phyloP scores from a whole-genome alignment of 1,139 yeast genomes.

The Diutina scorzettiae region DNA sequence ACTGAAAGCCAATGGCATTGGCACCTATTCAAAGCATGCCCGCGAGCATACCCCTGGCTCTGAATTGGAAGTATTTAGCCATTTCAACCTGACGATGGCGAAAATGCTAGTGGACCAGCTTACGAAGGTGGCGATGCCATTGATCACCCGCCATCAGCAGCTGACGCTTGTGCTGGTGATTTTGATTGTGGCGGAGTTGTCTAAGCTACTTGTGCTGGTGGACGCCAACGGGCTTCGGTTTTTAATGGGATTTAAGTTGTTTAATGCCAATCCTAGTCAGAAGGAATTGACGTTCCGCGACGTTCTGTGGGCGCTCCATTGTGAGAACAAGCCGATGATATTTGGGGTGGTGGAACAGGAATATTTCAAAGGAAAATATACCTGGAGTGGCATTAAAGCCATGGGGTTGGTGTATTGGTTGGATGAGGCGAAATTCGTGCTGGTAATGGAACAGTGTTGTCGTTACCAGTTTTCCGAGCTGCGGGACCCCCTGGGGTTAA shows the following conservation, averaged over 20 bases:
- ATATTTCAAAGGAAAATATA: constrained; percentile 27
- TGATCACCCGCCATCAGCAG: constrained; percentile 84
- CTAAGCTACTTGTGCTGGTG: constrained; percentile 33
- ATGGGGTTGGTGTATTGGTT: constrained; percentile 72
- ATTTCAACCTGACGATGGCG: constrained; percentile 34
- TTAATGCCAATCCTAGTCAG: constrained; percentile 35
- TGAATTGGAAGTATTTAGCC: constrained; percentile 18
- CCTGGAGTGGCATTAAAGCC: constrained; percentile 51
- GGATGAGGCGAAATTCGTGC: constrained; percentile 32
- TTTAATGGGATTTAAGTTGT: constrained; percentile 61
- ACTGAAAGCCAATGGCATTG: not conserved
- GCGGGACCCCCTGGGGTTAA: constrained; percentile 61
- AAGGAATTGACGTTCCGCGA: constrained; percentile 60
- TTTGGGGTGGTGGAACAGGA: constrained; percentile 40
- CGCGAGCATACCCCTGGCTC: constrained; percentile 6
- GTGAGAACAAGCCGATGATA: constrained; percentile 63
- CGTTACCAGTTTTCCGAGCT: constrained; percentile 48
- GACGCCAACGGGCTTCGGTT: constrained; percentile 70
- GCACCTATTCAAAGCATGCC: not conserved
- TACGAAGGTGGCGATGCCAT: constrained; percentile 58
- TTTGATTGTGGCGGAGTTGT: constrained; percentile 47
- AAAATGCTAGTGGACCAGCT: constrained; percentile 46
- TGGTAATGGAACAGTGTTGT: constrained; percentile 56
- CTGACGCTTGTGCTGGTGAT: constrained; percentile 64
- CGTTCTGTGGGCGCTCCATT: constrained; percentile 77